Conservation (phyloP, 192 early-diverging fungal species). For the Umbelopsis sp. region DNA sequence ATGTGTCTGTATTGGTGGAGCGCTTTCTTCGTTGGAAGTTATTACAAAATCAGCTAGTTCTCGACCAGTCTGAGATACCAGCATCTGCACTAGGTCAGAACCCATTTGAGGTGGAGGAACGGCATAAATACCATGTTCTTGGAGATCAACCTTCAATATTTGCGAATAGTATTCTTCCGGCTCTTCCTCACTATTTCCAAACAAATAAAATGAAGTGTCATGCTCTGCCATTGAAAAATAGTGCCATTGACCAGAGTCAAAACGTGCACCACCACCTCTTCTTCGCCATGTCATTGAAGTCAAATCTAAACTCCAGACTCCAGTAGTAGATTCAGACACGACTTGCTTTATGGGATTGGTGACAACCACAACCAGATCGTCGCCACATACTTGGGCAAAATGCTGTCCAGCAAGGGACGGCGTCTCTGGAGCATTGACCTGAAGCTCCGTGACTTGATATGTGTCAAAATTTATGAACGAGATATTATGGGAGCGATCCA, state of each 20-base stretch:
- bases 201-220: slow-evolving; percentile 51
- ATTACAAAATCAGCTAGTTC: slow-evolving; percentile 52
- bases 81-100: slow-evolving; percentile 46
- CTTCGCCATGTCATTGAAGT: slow-evolving; percentile 58
- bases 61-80: slow-evolving; percentile 31
- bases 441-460: slow-evolving; percentile 47
- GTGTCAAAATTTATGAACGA: slow-evolving; percentile 58
- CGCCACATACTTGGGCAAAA: slow-evolving; percentile 64
- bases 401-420: slow-evolving; percentile 63
- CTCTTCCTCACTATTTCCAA: slow-evolving; percentile 58
- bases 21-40: slow-evolving; percentile 38
- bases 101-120: slow-evolving; percentile 56
- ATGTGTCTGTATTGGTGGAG: slow-evolving; percentile 56
- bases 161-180: slow-evolving; percentile 63
- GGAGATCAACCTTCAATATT: slow-evolving; percentile 57
- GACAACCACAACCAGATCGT: slow-evolving; percentile 59
- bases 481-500: slow-evolving; percentile 57
- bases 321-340: slow-evolving; percentile 49
- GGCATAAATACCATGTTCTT: slow-evolving; percentile 55
- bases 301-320: slow-evolving; percentile 64
- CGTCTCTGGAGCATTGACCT: slow-evolving; percentile 48
- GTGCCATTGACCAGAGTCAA: slow-evolving; percentile 54
- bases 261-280: slow-evolving; percentile 35
- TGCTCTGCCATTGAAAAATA: slow-evolving; percentile 62
- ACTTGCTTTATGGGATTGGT: slow-evolving; percentile 43